phyloP scores from a whole-genome alignment of 2,329 filamentous ascomycete genomes.

The Daldinia sp. region DNA sequence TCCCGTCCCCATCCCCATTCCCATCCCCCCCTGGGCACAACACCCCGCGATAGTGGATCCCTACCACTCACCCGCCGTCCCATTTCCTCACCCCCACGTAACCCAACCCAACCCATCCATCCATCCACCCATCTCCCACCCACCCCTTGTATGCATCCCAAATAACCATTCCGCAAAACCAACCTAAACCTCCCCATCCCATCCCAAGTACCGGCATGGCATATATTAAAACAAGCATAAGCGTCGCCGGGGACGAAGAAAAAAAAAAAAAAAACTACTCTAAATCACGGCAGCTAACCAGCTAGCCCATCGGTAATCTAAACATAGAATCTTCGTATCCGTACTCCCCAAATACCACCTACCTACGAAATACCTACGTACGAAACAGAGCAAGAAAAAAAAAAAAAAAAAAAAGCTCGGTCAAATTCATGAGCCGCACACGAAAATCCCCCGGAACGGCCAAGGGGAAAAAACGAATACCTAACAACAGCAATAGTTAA shows the following conservation, averaged over 20 bases:
- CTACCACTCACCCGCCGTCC: neutral
- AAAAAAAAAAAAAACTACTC: neutral
- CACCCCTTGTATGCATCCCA: neutral
- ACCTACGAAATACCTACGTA: too few relatives aligned
- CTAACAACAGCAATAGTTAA: neutral
- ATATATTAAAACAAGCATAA: conserved; percentile 1
- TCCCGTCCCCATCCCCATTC: too few relatives aligned
- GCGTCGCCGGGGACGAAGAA: conserved; percentile 3
- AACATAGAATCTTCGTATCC: too few relatives aligned
- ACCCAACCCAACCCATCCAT: neutral
- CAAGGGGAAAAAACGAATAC: neutral
- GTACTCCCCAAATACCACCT: too few relatives aligned
- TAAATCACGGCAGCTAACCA: too few relatives aligned
- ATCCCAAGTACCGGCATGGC: neutral
- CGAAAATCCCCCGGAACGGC: conserved; percentile 34
- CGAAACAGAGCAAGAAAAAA: conserved; percentile 8
- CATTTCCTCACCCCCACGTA: neutral
- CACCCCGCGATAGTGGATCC: neutral
- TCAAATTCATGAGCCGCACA: conserved; percentile 32
- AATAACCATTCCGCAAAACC: too few relatives aligned
- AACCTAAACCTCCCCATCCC: too few relatives aligned
- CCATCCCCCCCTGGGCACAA: neutral
- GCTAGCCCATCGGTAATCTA: too few relatives aligned
- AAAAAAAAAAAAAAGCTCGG: neutral
- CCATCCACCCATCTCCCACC: neutral